phyloP scores from a whole-genome alignment of 805 yeast species.

The Cyberlindnera nakhonratchasimensis region DNA sequence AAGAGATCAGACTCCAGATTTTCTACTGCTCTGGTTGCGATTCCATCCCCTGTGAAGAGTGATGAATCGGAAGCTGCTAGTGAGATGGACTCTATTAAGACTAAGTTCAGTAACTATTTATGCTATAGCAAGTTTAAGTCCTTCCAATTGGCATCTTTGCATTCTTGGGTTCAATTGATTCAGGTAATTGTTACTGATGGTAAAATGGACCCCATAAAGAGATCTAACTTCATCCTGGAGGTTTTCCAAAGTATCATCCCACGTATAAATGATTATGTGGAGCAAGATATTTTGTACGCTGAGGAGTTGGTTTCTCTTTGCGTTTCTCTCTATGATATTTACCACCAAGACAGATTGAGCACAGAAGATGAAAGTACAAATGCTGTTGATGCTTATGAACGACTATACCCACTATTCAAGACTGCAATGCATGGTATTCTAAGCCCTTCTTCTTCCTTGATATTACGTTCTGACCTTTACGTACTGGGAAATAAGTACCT shows the following conservation, averaged over 20 bases:
- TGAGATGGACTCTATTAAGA: constrained; percentile 28
- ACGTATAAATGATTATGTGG: constrained; percentile 70
- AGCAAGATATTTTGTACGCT: constrained; percentile 59
- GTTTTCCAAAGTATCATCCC: constrained; percentile 75
- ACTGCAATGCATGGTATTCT: constrained; percentile 72
- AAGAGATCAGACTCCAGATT: constrained; percentile 16
- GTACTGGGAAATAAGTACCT: constrained; percentile 66
- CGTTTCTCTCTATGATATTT: constrained; percentile 63
- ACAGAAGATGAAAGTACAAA: constrained; percentile 33
- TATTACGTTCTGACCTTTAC: constrained; percentile 76
- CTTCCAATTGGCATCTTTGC: constrained; percentile 59
- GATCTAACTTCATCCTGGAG: constrained; percentile 66
- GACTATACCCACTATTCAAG: constrained; percentile 66
- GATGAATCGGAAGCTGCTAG: constrained; percentile 22
- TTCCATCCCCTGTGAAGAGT: constrained; percentile 22
- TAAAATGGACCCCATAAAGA: constrained; percentile 39
- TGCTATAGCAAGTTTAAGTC: constrained; percentile 45
- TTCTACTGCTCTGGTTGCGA: constrained; percentile 12
- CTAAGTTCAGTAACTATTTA: constrained; percentile 42
- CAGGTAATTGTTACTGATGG: constrained; percentile 70
- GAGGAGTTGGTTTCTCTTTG: constrained; percentile 75
- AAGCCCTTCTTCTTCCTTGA: constrained; percentile 63
- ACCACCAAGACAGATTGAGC: constrained; percentile 43
- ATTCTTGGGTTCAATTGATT: constrained; percentile 80
- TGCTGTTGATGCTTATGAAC: constrained; percentile 42